These are phyloP conservation scores for Dovyalis caffra DNA, from an alignment of 345 rosid species.

Conservation along the genomic window DNA sequence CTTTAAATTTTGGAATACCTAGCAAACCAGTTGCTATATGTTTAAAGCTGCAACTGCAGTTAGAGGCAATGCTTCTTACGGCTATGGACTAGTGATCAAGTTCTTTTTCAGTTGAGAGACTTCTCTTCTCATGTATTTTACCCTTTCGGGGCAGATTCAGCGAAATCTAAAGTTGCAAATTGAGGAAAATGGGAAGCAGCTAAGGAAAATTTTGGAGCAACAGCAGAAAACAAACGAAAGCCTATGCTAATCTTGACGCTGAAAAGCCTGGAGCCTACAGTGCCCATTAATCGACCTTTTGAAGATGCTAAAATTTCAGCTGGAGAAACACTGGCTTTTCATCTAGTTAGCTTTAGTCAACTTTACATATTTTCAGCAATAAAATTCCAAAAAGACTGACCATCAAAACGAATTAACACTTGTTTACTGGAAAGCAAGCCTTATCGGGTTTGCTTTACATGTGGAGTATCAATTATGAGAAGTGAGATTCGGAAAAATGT, in stretches of 20 bases:
- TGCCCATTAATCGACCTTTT: neutral
- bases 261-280: neutral
- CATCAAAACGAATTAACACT: neutral
- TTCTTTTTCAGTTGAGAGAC: neutral
- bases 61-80: neutral
- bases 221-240: slow-evolving; percentile 6
- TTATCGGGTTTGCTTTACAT: neutral
- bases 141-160: slow-evolving; percentile 23
- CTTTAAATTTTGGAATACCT: neutral
- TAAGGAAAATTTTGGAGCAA: slow-evolving; percentile 17
- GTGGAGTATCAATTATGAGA: neutral
- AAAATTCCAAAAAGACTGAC: neutral
- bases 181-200: slow-evolving; percentile 24
- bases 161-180: slow-evolving; percentile 14
- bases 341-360: neutral
- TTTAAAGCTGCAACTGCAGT: neutral
- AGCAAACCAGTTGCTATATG: too few species aligned
- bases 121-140: neutral
- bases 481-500: neutral
- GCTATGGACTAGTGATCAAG: neutral
- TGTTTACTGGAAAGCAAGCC: neutral
- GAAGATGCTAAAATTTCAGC: neutral
- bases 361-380: neutral
- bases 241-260: neutral
- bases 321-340: neutral